Evolutionary conservation across 208 protist genomes (phyloP), one percentile per base, ranked within the genome.

Genomic region (Leishmania aethiopica): DNA sequence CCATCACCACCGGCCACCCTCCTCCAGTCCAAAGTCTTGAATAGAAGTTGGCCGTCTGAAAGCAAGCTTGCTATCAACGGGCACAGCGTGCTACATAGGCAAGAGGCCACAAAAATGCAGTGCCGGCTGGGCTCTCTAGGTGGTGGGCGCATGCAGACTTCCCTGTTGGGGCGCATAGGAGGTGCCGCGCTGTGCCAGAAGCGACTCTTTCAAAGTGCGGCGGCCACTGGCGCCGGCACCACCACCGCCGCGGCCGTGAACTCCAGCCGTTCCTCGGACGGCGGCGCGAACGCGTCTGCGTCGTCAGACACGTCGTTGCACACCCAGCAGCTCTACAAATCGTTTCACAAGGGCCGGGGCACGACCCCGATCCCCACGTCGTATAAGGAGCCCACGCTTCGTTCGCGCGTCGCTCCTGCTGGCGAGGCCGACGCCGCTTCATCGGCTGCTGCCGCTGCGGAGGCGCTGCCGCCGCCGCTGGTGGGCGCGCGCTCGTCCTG

Each of bases 311-410:
- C 75, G 32, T 2, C 81, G 4, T n/a, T 64, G 10, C 83, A 84
- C 15, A 57, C 89, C 32, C 85, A 87, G 28, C 84, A 89, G 59
- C 86, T 90, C 17, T 97, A 97, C 88, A 95, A 96, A 78, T 96
- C 94, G 2, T 83, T 89, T 3, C 94, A 96, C 85, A 91, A 90
- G 40, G 92, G 92, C 5, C 89, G 84, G 32, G 93, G 93, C n/a
- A 86, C 79, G 53, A 80, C 83, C 8, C 84, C 87, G 25, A 82
- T 91, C 83, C 90, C 88, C 13, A 87, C 79, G 79, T 66, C 82
- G 25, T 78, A 88, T 7, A 47, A 75, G 67, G 81, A 78, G 74
- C 45, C n/a, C 42, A 76, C 62, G 42, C 75, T 81, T 69, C 64
- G 78, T 49, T 35, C 66, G 17, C 71, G 79, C 15, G 62, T 51